Percentiles rank a stretch among this genome's conserved stretches.
These are phyloP conservation scores for Saxophila tyrrhenica DNA, from an alignment of 495 filamentous ascomycete genomes.

Conservation along the genomic window DNA sequence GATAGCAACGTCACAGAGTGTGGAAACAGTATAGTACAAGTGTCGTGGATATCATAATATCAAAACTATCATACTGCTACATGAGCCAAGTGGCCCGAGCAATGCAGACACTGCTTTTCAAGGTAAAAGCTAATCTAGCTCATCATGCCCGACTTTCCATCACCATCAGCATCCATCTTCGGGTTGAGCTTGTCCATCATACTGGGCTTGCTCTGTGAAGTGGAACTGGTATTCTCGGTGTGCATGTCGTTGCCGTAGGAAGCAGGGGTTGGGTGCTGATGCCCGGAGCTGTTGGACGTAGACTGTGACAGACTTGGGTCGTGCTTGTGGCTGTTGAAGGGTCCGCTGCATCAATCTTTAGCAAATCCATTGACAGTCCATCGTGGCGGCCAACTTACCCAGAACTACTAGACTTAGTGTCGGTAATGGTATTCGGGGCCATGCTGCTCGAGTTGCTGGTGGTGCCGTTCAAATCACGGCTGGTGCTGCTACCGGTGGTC, in stretches of 20 bases:
- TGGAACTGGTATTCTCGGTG: neutral
- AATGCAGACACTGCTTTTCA: too few relatives aligned
- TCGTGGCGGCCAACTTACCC: too few relatives aligned
- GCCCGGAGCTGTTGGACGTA: neutral
- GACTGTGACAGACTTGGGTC: neutral
- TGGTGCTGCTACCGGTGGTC: neutral
- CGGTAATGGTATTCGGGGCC: too few relatives aligned
- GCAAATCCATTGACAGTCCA: too few relatives aligned
- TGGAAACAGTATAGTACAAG: too few relatives aligned
- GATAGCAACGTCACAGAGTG: too few relatives aligned
- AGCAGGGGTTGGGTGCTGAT: neutral
- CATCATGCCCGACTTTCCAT: conserved; percentile 7
- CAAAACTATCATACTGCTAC: too few relatives aligned
- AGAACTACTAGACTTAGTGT: too few relatives aligned
- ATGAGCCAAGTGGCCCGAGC: too few relatives aligned
- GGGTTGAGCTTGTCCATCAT: conserved; percentile 8
- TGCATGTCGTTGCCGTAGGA: neutral
- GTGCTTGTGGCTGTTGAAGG: neutral
- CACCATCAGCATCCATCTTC: conserved; percentile 1
- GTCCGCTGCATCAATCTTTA: too few relatives aligned
- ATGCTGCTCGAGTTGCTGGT: neutral
- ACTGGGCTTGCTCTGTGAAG: neutral
- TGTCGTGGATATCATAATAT: too few relatives aligned
- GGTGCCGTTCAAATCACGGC: too few relatives aligned
- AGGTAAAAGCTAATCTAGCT: neutral